Percentiles rank a stretch among this genome's conserved stretches.
phyloP scores from a whole-genome alignment of 2,329 filamentous ascomycete genomes.

The Pseudocercospora fuligena region DNA sequence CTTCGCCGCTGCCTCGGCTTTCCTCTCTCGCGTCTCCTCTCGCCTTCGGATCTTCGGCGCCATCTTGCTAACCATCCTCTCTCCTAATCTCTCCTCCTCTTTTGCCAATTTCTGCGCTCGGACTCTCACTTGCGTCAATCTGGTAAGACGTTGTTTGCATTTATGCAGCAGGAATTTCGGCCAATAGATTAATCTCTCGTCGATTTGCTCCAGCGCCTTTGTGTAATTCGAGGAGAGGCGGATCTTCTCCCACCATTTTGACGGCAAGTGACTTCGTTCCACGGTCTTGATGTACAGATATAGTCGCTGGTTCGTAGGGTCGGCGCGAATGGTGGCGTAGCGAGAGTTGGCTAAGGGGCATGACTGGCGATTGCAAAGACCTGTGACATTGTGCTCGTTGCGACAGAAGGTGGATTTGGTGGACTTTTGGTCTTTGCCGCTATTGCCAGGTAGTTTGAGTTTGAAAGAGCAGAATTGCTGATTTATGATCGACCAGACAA shows the following conservation, averaged over 20 bases:
- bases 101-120: constrained; percentile 75
- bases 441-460: constrained; percentile 64
- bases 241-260: constrained; percentile 93
- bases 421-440: constrained; percentile 57
- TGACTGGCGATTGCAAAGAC: constrained; percentile 83
- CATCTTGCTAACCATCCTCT: constrained; percentile 84
- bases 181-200: constrained; percentile 86
- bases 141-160: constrained; percentile 93
- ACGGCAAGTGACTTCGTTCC: constrained; percentile 84
- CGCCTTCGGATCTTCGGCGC: constrained; percentile 79
- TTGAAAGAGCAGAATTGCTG: constrained; percentile 96
- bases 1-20: constrained; percentile 71
- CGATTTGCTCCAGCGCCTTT: constrained; percentile 85
- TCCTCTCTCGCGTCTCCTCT: constrained; percentile 55
- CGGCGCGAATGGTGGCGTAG: constrained; percentile 87
- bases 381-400: constrained; percentile 65
- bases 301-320: constrained; percentile 77
- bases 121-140: constrained; percentile 89
- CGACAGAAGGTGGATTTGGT: constrained; percentile 94
- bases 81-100: constrained; percentile 87
- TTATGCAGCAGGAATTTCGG: constrained; percentile 93
- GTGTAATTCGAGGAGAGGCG: constrained; percentile 89
- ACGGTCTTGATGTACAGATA: constrained; percentile 98
- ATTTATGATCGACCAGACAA: constrained; percentile 96
- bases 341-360: constrained; percentile 90